Base-by-base conservation (phyloP, 345 rosid genomes). In the Reutealis trisperma region DNA sequence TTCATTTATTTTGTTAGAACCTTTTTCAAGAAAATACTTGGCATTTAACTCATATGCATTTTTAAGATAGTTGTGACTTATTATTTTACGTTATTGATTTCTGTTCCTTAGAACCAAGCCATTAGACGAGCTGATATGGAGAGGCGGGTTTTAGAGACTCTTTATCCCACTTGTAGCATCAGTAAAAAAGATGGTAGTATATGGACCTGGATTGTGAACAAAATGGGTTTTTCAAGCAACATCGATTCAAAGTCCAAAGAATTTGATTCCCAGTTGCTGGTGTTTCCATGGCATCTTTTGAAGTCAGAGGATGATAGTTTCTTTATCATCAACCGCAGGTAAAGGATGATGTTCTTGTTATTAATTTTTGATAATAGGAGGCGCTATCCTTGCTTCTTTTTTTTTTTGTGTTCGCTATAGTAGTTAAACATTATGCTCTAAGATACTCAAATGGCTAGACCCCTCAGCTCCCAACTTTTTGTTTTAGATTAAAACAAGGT, bases 241-340 rank as follows among this genome's bases (percentile, higher is more conserved):
- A 74, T 63, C 60, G 89, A 86, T 66, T 62, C 76, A 25, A 87
- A 86, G 72, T 75, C 88, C 73, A 86, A 85, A 82, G 87, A 88
- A 77, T 70, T 80, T 71, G 89, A 88, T 68, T 64, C 87, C 63
- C 87, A 59, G 55, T 64, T 85, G 12, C 75, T 92, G 65, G 71
- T 74, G 75, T 93, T 88, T 82, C 99, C 99, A 62, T 96, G 99
- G 99, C 98, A 96, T 86, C 78, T 96, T 69, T 79, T 92, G 74
- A 91, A 89, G 72, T 85, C 83, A 19, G 86, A 7, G 47, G 88
- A 87, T 73, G 72, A 86, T 79, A 80, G 67, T 77, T 75, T 90
- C 65, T 73, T 92, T 68, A 83, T 93, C 77, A 76, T 85, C 63
- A 87, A 76, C 82, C 89, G 83, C 75, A 89, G 97, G 98, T 96